Evolutionary conservation across 371 early-diverging fungal genomes (phyloP).

Genomic region (Chytridium lagenaria): DNA sequence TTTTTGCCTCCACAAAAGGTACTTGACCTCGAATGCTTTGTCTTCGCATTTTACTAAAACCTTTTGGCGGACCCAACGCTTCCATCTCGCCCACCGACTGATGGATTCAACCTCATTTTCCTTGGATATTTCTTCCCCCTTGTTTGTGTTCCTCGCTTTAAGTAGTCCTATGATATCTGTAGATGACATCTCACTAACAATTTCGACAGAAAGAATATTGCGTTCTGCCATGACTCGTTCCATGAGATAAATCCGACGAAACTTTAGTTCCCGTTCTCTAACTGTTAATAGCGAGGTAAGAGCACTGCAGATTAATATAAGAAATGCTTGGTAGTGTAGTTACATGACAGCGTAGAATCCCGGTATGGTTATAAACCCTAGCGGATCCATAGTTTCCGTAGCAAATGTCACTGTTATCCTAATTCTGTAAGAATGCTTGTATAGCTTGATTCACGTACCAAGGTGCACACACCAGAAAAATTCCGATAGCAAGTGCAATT

Average conservation of each 20-base stretch:
- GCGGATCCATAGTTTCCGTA: not conserved
- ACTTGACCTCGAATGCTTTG: not conserved
- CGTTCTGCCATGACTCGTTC: not conserved
- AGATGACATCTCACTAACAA: not conserved
- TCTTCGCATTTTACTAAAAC: not conserved
- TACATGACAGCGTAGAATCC: conserved; percentile 11
- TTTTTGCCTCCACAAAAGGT: not conserved
- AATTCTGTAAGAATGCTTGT: no score
- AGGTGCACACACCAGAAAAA: not conserved
- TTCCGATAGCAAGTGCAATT: not conserved
- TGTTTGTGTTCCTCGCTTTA: no score
- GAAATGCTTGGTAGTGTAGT: not conserved
- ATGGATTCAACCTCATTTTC: no score
- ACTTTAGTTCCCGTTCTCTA: not conserved
- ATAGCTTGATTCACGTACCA: not conserved
- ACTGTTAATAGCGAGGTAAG: not conserved
- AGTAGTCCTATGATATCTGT: not conserved
- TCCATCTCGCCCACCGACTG: no score
- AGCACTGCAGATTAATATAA: not conserved
- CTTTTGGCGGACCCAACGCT: not conserved
- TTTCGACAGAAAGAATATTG: not conserved
- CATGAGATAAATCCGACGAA: conserved; percentile 9
- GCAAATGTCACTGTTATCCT: conserved; percentile 8
- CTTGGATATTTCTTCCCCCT: not conserved
- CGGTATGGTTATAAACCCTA: not conserved